These are phyloP conservation scores for Globisporangium parvum DNA, from an alignment of 352 stramenopile species.

Conservation along the genomic window DNA sequence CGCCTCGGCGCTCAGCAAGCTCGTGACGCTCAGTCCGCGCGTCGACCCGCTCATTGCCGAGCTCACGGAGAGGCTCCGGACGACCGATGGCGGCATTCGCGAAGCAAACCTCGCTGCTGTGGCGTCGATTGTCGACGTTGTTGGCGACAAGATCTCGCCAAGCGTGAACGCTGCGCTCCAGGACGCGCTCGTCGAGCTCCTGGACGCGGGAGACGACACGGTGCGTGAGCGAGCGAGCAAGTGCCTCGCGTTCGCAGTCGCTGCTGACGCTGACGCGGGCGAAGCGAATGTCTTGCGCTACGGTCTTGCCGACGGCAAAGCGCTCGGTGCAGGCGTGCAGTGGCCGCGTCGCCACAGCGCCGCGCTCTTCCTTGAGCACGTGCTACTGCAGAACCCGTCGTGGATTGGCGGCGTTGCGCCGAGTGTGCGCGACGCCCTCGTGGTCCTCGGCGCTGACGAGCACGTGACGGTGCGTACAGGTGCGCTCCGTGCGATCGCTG, in stretches of 20 bases:
- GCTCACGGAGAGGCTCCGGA: slow-evolving; percentile 79
- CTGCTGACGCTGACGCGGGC: slow-evolving; percentile 31
- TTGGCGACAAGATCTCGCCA: slow-evolving; percentile 67
- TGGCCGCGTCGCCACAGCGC: slow-evolving; percentile 67
- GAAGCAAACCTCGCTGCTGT: slow-evolving; percentile 76
- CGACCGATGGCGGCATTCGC: slow-evolving; percentile 61
- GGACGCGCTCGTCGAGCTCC: slow-evolving; percentile 55
- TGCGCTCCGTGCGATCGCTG: slow-evolving; percentile 46
- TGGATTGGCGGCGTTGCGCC: slow-evolving; percentile 24
- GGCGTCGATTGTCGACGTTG: slow-evolving; percentile 49
- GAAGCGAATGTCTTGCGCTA: slow-evolving; percentile 37
- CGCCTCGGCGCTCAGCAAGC: slow-evolving; percentile 88
- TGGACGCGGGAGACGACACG: slow-evolving; percentile 58
- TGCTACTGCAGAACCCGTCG: slow-evolving; percentile 39
- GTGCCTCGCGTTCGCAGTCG: slow-evolving; percentile 57
- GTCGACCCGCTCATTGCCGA: slow-evolving; percentile 96
- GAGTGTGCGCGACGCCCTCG: slow-evolving; percentile 26
- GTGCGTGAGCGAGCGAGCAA: slow-evolving; percentile 60
- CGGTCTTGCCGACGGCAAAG: slow-evolving; percentile 29
- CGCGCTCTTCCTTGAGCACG: slow-evolving; percentile 42
- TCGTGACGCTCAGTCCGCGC: slow-evolving; percentile 92
- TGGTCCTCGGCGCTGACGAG: slow-evolving; percentile 50
- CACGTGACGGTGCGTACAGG: slow-evolving; percentile 53
- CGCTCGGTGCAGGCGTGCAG: slow-evolving; percentile 26
- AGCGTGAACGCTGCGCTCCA: slow-evolving; percentile 42